Evolutionary conservation across 2,329 filamentous ascomycete genomes (phyloP), one percentile per base, ranked within the genome.

Genomic region (Scedosporium minutisporum): DNA sequence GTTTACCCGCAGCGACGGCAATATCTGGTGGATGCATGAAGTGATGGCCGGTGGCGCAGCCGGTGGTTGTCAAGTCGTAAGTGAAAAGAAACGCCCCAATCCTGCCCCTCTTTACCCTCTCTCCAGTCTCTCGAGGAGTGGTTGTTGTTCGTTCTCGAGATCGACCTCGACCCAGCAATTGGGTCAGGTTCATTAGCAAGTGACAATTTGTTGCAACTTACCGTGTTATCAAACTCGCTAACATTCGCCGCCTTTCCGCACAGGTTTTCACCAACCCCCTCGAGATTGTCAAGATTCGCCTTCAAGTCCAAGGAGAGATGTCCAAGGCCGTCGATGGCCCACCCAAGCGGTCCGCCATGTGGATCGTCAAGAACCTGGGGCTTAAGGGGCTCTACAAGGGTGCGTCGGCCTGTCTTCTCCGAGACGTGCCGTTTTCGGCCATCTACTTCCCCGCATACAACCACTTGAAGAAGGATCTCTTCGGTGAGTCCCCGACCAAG

Each of bases 401-500:
- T 65, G 95, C 93, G 21, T 91, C 88, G 55, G 95, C 95, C 21
- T 99, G 95, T 78, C 81, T 99, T 70, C 84, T 97, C 66, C 93
- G 95, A 68, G 95, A 99, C 75, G 91, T 97, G 48, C 95, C 95
- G 55, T 99, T 99, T 80, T 97, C 93, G 21, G 92, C 91, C 70
- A 99, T 99, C 72, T 99, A 99, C 81, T 99, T 99, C 86, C 93
- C 95, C 2, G 89, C 92, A 23, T 99, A 99, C 80, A 90, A 85
- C 73, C 95, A 99, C 73, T 77, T 99, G 70, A 99, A 99, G 83
- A 87, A 84, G 71, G 93, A 97, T 76, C 80, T 93, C 72, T 99
- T 97, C 69, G 93, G 95, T 75, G 95, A 99, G 78, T 87, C 89
- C 10, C 81, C 82, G 5, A 90, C 87, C 63, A 91, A 97, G 80